These are phyloP conservation scores for Curvularia lunata DNA, from an alignment of 2,329 filamentous ascomycete species.

Conservation along the genomic window DNA sequence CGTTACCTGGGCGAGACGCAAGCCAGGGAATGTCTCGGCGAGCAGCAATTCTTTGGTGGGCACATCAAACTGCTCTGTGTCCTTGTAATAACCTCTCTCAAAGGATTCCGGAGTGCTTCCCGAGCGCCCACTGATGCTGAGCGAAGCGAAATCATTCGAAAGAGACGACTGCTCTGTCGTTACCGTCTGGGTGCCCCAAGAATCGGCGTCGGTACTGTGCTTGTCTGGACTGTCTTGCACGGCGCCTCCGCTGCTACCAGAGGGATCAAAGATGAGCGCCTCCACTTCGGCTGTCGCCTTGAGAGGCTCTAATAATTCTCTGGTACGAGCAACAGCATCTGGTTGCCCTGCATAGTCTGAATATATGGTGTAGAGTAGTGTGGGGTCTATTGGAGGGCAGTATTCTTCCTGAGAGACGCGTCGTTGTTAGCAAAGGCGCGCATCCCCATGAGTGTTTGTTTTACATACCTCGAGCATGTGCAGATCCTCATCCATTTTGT, in stretches of 20 bases:
- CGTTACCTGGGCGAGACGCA: slow-evolving; percentile 69
- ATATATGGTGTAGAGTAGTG: slow-evolving; percentile 76
- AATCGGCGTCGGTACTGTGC: slow-evolving; percentile 40
- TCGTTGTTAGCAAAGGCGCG: slow-evolving; percentile 20
- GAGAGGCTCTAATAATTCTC: slow-evolving; percentile 67
- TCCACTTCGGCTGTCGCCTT: slow-evolving; percentile 69
- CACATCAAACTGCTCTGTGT: slow-evolving; percentile 56
- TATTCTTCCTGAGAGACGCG: slow-evolving; percentile 66
- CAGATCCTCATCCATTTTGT: slow-evolving; percentile 48
- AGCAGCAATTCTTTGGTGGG: slow-evolving; percentile 70
- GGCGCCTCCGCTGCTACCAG: slow-evolving; percentile 65
- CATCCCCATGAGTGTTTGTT: slow-evolving; percentile 3
- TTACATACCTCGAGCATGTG: slow-evolving; percentile 41
- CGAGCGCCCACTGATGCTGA: slow-evolving; percentile 37
- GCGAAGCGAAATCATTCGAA: slow-evolving; percentile 54
- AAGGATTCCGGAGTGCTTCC: slow-evolving; percentile 31
- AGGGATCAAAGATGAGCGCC: slow-evolving; percentile 79
- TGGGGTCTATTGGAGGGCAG: slow-evolving; percentile 75
- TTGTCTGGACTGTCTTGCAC: slow-evolving; percentile 26
- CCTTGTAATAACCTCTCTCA: slow-evolving; percentile 43
- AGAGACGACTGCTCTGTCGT: slow-evolving; percentile 59
- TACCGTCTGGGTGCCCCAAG: slow-evolving; percentile 51
- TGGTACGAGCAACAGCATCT: slow-evolving; percentile 59
- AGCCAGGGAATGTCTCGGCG: slow-evolving; percentile 71
- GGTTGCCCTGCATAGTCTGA: slow-evolving; percentile 73